These are phyloP conservation scores for Suhomyces kilbournensis DNA, from an alignment of 805 yeast species.

Conservation along the genomic window DNA sequence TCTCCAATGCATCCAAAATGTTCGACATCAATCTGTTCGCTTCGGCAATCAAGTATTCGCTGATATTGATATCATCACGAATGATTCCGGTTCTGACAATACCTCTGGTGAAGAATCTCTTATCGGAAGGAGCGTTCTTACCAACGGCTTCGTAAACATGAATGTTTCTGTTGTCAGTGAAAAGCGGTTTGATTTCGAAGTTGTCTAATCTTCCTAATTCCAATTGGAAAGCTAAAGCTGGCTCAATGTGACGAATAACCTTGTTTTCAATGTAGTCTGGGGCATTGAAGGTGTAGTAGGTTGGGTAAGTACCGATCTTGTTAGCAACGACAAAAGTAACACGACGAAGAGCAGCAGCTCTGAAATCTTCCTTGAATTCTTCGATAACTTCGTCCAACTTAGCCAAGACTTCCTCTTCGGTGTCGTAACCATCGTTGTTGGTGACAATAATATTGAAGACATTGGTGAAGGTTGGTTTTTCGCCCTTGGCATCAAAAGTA, in stretches of 20 bases:
- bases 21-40: slow-evolving; percentile 95
- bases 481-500: slow-evolving; percentile 30
- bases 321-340: slow-evolving; percentile 86
- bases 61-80: slow-evolving; percentile 87
- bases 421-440: slow-evolving; percentile 67
- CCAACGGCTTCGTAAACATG: slow-evolving; percentile 97
- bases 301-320: slow-evolving; percentile 84
- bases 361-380: slow-evolving; percentile 67
- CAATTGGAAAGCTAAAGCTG: slow-evolving; percentile 95
- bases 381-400: slow-evolving; percentile 64
- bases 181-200: slow-evolving; percentile 90
- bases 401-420: slow-evolving; percentile 64
- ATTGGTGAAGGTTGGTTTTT: slow-evolving; percentile 53
- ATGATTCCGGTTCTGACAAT: slow-evolving; percentile 94
- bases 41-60: slow-evolving; percentile 93
- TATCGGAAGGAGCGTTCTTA: slow-evolving; percentile 88
- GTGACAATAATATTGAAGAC: slow-evolving; percentile 80
- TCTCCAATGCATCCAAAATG: slow-evolving; percentile 90
- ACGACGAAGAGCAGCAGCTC: slow-evolving; percentile 79
- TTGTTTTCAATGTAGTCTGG: slow-evolving; percentile 83
- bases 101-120: slow-evolving; percentile 95
- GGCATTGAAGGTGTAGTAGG: slow-evolving; percentile 92
- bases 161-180: slow-evolving; percentile 94
- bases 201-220: slow-evolving; percentile 93
- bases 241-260: slow-evolving; percentile 96